phyloP scores from a whole-genome alignment of 179 eudicot species.

The Silene vulgaris region DNA sequence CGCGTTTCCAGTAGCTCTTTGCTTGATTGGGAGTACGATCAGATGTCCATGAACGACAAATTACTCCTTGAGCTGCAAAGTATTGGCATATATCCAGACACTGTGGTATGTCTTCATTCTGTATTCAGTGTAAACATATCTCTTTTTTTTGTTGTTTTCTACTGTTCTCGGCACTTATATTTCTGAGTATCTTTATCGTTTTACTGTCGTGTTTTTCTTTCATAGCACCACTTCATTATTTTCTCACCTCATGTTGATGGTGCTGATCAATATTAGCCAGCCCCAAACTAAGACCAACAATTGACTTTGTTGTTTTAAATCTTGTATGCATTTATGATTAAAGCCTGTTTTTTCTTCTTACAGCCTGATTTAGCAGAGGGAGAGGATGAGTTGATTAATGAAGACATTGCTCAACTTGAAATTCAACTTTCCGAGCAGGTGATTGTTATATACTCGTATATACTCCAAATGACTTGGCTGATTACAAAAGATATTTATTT shows the following conservation, averaged over 20 bases:
- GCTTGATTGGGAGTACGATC: conserved; percentile 51
- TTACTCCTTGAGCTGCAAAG: conserved; percentile 78
- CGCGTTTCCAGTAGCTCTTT: conserved; percentile 42
- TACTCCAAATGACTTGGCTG: neutral
- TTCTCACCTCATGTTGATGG: neutral
- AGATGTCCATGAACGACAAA: conserved; percentile 58
- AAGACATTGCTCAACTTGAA: conserved; percentile 57
- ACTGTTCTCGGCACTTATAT: neutral
- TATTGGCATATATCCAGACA: conserved; percentile 63
- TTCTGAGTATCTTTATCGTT: neutral
- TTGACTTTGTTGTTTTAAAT: neutral
- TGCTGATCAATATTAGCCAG: neutral
- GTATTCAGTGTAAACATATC: neutral
- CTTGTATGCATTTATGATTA: conserved; percentile 5
- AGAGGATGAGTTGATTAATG: conserved; percentile 55
- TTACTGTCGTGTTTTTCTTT: no score
- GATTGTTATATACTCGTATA: neutral
- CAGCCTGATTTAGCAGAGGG: conserved; percentile 84
- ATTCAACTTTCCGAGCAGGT: conserved; percentile 54
- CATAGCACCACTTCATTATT: neutral
- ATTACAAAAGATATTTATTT: neutral
- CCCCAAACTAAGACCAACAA: neutral
- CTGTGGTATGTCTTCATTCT: conserved; percentile 56
- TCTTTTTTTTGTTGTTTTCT: neutral
- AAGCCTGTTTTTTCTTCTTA: neutral